These are phyloP conservation scores for Epichloe glyceriae DNA, from an alignment of 2,329 filamentous ascomycete species.

Conservation along the genomic window DNA sequence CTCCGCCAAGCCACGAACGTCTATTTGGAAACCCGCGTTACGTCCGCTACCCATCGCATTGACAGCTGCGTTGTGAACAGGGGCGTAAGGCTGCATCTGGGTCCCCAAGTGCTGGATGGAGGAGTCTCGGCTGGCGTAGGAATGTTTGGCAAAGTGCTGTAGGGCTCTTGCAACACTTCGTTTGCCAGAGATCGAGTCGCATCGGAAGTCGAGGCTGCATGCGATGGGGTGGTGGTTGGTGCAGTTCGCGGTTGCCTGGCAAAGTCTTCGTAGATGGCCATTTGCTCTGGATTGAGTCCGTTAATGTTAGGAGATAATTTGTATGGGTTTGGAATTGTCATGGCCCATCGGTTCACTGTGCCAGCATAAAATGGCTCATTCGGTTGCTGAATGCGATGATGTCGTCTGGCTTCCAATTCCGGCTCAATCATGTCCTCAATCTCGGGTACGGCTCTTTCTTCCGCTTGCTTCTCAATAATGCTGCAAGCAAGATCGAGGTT, in stretches of 20 bases:
- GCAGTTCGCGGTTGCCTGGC: constrained; percentile 65
- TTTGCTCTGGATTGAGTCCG: constrained; percentile 80
- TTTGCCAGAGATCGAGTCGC: constrained; percentile 49
- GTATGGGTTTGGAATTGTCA: constrained; percentile 88
- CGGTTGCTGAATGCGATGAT: constrained; percentile 60
- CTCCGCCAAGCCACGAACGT: constrained; percentile 39
- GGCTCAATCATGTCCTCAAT: constrained; percentile 87
- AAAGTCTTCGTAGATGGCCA: constrained; percentile 96
- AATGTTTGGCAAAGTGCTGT: constrained; percentile 40
- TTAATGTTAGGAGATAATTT: constrained; percentile 57
- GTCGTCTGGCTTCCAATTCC: constrained; percentile 64
- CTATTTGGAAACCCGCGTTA: constrained; percentile 32
- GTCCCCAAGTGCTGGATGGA: constrained; percentile 38
- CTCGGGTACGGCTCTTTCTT: constrained; percentile 83
- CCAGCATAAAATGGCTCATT: constrained; percentile 77
- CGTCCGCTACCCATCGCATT: constrained; percentile 36
- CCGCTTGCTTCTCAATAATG: constrained; percentile 90
- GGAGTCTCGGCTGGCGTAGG: constrained; percentile 46
- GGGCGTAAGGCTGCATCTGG: constrained; percentile 43
- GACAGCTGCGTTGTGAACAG: constrained; percentile 30
- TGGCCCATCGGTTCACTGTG: constrained; percentile 76
- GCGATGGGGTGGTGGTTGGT: constrained; percentile 39
- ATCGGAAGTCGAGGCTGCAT: constrained; percentile 46
- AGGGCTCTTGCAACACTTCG: constrained; percentile 51
- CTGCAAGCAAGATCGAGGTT: constrained; percentile 88